Conservation (phyloP, 1,284 basidiomycete genomes). For the Sporisorium exsertum region DNA sequence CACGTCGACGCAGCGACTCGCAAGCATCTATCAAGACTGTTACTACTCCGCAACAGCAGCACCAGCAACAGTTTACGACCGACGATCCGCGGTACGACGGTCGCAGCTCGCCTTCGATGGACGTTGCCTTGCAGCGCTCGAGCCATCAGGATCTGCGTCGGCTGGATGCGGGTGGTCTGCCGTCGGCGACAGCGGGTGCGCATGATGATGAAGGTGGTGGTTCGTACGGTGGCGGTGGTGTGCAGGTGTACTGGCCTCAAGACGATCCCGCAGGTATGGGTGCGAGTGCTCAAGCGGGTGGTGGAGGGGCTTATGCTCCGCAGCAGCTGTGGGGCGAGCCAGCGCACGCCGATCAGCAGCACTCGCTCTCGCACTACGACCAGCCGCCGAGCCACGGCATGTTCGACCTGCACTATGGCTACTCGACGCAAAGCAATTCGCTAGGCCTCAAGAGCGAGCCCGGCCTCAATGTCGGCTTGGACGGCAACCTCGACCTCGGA, state of each 20-base stretch:
- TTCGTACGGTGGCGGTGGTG: constrained; percentile 7
- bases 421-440: constrained; percentile 15
- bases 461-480: constrained; percentile 23
- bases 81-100: constrained; percentile 21
- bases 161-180: constrained; percentile 1
- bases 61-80: constrained; percentile 11
- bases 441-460: constrained; percentile 34
- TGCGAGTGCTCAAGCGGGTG: too few species aligned
- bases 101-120: constrained; percentile 29
- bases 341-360: constrained; percentile 6
- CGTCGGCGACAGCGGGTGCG: not conserved
- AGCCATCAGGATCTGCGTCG: constrained; percentile 34
- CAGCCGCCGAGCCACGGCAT: constrained; percentile 2
- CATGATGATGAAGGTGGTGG: not conserved
- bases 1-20: constrained; percentile 31
- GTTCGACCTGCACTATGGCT: constrained; percentile 38
- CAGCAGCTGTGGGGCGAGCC: constrained; percentile 26
- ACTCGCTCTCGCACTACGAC: constrained; percentile 20
- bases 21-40: constrained; percentile 30
- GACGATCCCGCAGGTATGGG: constrained; percentile 2
- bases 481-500: constrained; percentile 26
- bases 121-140: constrained; percentile 33
- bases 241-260: constrained; percentile 28
- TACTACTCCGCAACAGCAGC: constrained; percentile 20
- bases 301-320: constrained; percentile 5